A percentile compares a stretch with the other conserved stretches of the same genome.
Conservation (phyloP, 768 basidiomycete species). For the Boletus sp. region DNA sequence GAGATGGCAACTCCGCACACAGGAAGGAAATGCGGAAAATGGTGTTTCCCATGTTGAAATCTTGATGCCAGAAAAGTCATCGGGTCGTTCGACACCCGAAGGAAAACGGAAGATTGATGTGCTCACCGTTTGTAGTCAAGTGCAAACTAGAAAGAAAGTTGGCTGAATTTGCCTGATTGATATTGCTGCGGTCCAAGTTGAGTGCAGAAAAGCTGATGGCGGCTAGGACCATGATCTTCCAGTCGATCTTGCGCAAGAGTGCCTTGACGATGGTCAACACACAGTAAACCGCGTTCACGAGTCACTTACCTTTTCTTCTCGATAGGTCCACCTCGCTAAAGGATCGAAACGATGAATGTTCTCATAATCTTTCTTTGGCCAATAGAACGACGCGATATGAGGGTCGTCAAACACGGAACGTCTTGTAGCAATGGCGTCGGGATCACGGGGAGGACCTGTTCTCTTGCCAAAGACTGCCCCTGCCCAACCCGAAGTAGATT, state of each 20-base stretch:
- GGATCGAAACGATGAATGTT: constrained; percentile 57
- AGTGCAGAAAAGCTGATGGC: constrained; percentile 55
- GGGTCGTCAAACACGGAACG: constrained; percentile 54
- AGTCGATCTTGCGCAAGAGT: constrained; percentile 54
- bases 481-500: not conserved
- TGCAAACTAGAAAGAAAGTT: constrained; percentile 54
- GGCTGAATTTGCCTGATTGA: constrained; percentile 56
- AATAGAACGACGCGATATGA: constrained; percentile 28
- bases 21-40: constrained; percentile 51
- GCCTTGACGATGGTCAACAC: constrained; percentile 27
- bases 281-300: not conserved
- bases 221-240: constrained; percentile 58
- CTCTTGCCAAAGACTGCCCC: not conserved
- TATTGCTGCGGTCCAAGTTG: constrained; percentile 51
- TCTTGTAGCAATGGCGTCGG: constrained; percentile 44
- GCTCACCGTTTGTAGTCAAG: constrained; percentile 46
- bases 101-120: constrained; percentile 1
- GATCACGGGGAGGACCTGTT: constrained; percentile 7
- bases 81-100: not conserved
- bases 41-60: constrained; percentile 56
- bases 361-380: constrained; percentile 51
- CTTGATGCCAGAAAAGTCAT: constrained; percentile 22
- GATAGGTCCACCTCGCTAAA: constrained; percentile 54
- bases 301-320: constrained; percentile 46
- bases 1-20: constrained; percentile 58